Base-by-base conservation (phyloP, 2,329 filamentous ascomycete species). In the Claviceps sp. region DNA sequence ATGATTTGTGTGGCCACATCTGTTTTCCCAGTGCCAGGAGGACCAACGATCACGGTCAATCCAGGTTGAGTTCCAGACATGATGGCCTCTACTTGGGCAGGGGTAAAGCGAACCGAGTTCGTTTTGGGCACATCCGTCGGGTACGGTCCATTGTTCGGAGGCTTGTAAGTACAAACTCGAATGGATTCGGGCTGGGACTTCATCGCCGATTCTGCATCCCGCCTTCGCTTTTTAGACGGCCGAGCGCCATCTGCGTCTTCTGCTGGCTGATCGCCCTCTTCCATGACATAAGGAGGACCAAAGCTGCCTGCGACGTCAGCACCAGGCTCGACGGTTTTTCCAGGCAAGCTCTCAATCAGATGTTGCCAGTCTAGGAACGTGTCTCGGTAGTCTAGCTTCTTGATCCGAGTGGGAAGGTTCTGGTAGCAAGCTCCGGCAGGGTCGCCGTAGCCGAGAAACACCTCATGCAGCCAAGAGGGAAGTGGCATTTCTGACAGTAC, bases 1-100 rank as follows among this genome's bases (percentile, higher is more conserved):
- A 98, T 98, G 65, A 97, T 94, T 67, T 98, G 93, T 4, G 91
- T 96, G 47, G 89, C 90, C 50, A 98, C 93, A 68, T 98, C 93
- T n/a, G 93, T 98, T 73, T 98, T 98, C 56, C 94, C 93, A 6
- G 93, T 98, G 51, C 93, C 93, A 7, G 93, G 93, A 51, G 93
- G 93, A 1, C 93, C 93, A 56, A 98, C 88, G 59, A 98, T 85
- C 47, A 98, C 80, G 1, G 91, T 96, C 49, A 98, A 75, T 20
- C 94, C 93, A 38, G 93, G 91, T 61, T 98, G 94, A 6, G 88
- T 90, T 20, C 93, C 93, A 42, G 91, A 96, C 54, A 87, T 82
- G 61, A 98, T 93, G 26, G 93, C 93, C 65, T 97, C 87, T 30
- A 95, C 79, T 67, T 97, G 93, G 40, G 87, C 81, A 37, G 91